Percentiles rank a stretch among this genome's conserved stretches.
Evolutionary conservation across 305 asterid species (phyloP).

Genomic region (Fraxinus baroniana): DNA sequence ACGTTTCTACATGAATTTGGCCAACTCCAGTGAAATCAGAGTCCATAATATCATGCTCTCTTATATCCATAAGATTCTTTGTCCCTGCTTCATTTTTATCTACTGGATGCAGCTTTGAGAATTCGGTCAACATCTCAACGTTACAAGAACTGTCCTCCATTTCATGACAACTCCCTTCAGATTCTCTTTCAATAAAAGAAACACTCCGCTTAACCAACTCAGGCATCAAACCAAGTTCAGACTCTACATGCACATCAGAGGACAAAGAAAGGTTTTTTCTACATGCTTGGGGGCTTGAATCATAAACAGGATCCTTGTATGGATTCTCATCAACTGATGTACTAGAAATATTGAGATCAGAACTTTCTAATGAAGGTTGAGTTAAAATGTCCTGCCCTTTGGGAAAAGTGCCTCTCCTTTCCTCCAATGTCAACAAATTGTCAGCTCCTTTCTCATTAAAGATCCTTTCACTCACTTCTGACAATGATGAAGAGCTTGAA

Average conservation of each 20-base stretch:
- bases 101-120: constrained; percentile 23
- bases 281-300: constrained; percentile 57
- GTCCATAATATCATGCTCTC: constrained; percentile 19
- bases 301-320: constrained; percentile 60
- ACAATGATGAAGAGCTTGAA: constrained; percentile 49
- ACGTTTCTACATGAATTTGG: constrained; percentile 24
- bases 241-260: constrained; percentile 49
- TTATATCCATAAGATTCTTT: constrained; percentile 24
- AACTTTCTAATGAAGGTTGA: constrained; percentile 30
- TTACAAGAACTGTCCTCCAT: constrained; percentile 24
- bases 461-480: constrained; percentile 46
- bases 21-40: constrained; percentile 27
- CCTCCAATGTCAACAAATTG: constrained; percentile 27
- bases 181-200: constrained; percentile 42
- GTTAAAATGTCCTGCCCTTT: constrained; percentile 23
- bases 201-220: constrained; percentile 40
- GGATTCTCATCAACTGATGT: constrained; percentile 31
- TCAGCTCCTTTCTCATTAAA: constrained; percentile 37
- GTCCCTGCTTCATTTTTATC: constrained; percentile 33
- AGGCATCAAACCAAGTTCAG: constrained; percentile 39
- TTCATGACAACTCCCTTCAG: constrained; percentile 30
- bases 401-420: constrained; percentile 19
- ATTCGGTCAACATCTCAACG: constrained; percentile 32
- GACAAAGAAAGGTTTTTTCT: constrained; percentile 41
- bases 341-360: constrained; percentile 29